Base-by-base conservation (phyloP, 352 stramenopile species). In the Elongisporangium anandrum region DNA sequence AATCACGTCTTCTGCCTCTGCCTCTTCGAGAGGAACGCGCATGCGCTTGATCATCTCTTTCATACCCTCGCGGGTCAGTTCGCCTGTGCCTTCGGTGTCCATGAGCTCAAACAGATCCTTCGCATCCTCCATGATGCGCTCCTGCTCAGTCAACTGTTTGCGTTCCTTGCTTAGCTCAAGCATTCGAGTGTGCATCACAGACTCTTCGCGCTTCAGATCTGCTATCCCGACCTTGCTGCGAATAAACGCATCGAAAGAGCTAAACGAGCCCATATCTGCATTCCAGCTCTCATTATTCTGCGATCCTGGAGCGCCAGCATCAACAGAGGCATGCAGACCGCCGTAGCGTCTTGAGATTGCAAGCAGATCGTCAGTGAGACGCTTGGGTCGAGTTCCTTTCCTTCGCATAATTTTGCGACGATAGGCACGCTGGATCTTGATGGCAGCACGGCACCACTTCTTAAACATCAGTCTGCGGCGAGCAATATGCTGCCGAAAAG, bases 91-190 rank as follows among this genome's bases (percentile, higher is more conserved):
- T 20, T 60, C 68, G n/a, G 75, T 62, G 22, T 92, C 84, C 23
- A 89, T 60, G 15, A 89, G 70, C 61, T 90, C 81, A 57, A 94
- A 94, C 6, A 92, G 62, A 48, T 91, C 84, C 4, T 73, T 63
- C 0, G 77, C 60, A 21, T 92, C 78, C 57, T 87, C 76, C 2
- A 80, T 55, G 8, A 89, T 26, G 7, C 80, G 76, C 19, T 81
- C 68, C 4, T 85, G 57, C 1, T 58, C 50, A 4, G 79, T 54
- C 1, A 73, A 64, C 39, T 72, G 64, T 47, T 75, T 59, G 48
- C 80, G 68, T 21, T 79, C 68, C 48, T 70, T 78, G 5, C 68
- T 59, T 4, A 88, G 51, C 23, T 85, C 62, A 20, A 66, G 65
- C 45, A 80, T 57, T 9, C 68, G 69, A 17, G 67, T 53, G 8